A percentile compares a stretch with the other conserved stretches of the same genome.
Conservation (phyloP, 495 filamentous ascomycete genomes). For the Sordaria brevicollis region DNA sequence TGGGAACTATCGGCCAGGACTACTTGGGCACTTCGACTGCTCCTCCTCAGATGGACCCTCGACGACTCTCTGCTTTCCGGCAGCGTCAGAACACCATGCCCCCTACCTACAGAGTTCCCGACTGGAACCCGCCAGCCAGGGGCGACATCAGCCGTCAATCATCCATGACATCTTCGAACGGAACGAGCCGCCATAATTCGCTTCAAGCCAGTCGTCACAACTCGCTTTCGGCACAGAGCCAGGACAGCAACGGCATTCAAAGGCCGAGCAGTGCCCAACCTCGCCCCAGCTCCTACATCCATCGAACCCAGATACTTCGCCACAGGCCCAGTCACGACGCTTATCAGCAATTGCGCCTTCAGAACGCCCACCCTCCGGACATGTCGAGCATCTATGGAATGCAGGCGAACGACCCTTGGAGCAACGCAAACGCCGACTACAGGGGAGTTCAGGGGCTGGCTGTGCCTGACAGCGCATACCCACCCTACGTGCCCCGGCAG, state of each 20-base stretch:
- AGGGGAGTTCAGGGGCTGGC: constrained; percentile 14
- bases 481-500: constrained; percentile 20
- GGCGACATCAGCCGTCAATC: constrained; percentile 17
- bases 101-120: constrained; percentile 8
- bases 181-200: constrained; percentile 20
- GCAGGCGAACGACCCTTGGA: constrained; percentile 18
- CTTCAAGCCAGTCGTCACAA: constrained; percentile 1
- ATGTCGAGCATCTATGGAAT: constrained; percentile 30
- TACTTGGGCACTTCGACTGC: background rate
- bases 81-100: constrained; percentile 4
- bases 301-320: constrained; percentile 15
- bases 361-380: constrained; percentile 21
- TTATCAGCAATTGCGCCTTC: constrained; percentile 11
- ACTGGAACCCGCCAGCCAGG: constrained; percentile 22
- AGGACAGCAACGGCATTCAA: constrained; percentile 11
- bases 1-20: constrained; percentile 1
- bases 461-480: constrained; percentile 17
- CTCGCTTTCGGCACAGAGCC: constrained; percentile 9
- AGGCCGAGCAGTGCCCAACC: constrained; percentile 15
- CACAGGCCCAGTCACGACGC: constrained; percentile 35
- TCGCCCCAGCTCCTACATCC: constrained; percentile 9
- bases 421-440: constrained; percentile 18
- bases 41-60: constrained; percentile 12
- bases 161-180: constrained; percentile 19
- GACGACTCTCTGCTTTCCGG: constrained; percentile 14